A percentile compares a stretch with the other conserved stretches of the same genome.
These are phyloP conservation scores for Globisporangium apiculatum DNA, from an alignment of 352 stramenopile species.

Conservation along the genomic window DNA sequence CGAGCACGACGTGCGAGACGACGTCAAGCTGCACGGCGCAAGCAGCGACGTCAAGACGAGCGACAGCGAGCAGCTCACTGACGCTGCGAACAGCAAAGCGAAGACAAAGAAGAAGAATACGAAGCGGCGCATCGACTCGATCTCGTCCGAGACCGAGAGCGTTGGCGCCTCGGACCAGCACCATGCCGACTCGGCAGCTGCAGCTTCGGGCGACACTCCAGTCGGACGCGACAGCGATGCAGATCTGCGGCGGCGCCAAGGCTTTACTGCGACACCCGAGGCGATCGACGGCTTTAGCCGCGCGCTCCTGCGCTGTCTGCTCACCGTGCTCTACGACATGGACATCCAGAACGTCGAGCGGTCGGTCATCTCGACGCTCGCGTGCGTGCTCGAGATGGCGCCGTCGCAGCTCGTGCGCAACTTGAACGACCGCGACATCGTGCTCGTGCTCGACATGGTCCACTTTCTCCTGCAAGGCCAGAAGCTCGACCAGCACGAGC, in stretches of 20 bases:
- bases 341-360: constrained; percentile 68
- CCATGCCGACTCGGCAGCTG: constrained; percentile 1
- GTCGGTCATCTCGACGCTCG: constrained; percentile 52
- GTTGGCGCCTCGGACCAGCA: too few species aligned
- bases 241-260: constrained; percentile 9
- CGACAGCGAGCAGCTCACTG: neutral
- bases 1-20: constrained; percentile 8
- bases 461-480: constrained; percentile 60
- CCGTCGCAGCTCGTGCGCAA: constrained; percentile 41
- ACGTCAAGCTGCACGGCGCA: neutral
- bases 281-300: constrained; percentile 46
- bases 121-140: constrained; percentile 25
- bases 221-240: too few species aligned
- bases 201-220: constrained; percentile 6
- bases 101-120: constrained; percentile 2
- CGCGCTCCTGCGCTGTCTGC: constrained; percentile 34
- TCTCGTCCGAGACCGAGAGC: constrained; percentile 21
- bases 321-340: constrained; percentile 43
- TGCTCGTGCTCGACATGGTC: constrained; percentile 60
- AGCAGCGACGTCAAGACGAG: neutral
- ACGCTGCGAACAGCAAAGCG: neutral
- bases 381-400: constrained; percentile 68
- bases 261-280: constrained; percentile 20
- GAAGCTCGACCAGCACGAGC: constrained; percentile 4
- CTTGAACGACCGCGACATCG: constrained; percentile 44